Percentiles rank a stretch among this genome's conserved stretches.
phyloP scores from a whole-genome alignment of 176 grass and related monocot species.

The Luzula sylvatica region DNA sequence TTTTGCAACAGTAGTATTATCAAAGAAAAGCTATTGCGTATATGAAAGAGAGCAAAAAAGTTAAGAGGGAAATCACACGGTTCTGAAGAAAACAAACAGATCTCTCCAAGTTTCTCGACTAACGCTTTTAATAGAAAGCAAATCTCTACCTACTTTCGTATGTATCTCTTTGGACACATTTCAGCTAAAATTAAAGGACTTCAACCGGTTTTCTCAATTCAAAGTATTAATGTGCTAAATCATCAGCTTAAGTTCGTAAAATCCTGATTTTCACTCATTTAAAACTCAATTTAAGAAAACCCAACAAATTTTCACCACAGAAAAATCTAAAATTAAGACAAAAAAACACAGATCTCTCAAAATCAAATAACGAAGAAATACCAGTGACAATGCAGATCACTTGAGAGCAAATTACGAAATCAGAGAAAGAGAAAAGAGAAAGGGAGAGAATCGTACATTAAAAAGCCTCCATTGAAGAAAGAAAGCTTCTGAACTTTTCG shows the following conservation, averaged over 20 bases:
- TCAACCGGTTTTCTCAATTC: background rate
- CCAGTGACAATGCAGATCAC: background rate
- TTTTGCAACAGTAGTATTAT: background rate
- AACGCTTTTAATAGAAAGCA: background rate
- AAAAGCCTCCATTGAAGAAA: conserved; percentile 25
- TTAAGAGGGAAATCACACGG: background rate
- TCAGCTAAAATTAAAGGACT: background rate
- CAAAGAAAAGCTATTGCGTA: background rate
- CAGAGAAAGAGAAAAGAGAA: background rate
- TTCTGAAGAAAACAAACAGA: conserved; percentile 5
- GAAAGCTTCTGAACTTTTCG: conserved; percentile 28
- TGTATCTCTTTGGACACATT: conserved; percentile 4
- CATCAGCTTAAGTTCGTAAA: background rate
- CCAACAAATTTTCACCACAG: conserved; percentile 1
- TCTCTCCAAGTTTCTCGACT: background rate
- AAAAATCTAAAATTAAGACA: background rate
- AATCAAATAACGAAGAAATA: background rate
- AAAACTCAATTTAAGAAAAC: conserved; percentile 10
- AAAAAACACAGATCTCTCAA: conserved; percentile 16
- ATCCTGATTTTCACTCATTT: conserved; percentile 7
- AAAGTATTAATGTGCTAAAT: background rate
- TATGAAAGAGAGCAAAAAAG: background rate
- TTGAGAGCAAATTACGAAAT: background rate
- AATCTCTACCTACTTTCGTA: background rate
- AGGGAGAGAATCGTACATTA: conserved; percentile 24